Evolutionary conservation across 192 early-diverging fungal species (phyloP).

Genomic region (Podochytrium sp.): DNA sequence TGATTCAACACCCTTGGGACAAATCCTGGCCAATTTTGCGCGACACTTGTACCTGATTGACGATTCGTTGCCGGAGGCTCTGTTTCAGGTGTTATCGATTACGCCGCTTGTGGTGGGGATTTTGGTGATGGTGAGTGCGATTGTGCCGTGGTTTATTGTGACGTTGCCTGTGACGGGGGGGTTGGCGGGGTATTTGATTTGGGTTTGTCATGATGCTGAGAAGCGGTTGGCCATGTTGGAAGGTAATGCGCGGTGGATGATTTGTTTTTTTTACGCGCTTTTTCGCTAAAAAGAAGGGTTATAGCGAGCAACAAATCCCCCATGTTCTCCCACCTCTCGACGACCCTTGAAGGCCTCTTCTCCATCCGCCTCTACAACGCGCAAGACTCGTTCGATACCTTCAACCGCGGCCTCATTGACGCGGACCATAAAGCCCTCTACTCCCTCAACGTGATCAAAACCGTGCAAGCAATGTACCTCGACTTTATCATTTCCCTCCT

Average conservation of each 20-base stretch:
- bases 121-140: slow-evolving; percentile 57
- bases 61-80: slow-evolving; percentile 54
- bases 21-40: slow-evolving; percentile 57
- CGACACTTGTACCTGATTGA: slow-evolving; percentile 59
- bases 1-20: slow-evolving; percentile 63
- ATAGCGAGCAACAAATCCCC: slow-evolving; percentile 66
- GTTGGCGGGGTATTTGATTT: slow-evolving; percentile 32
- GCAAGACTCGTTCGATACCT: slow-evolving; percentile 61
- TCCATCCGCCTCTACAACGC: slow-evolving; percentile 71
- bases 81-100: slow-evolving; percentile 57
- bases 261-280: not conserved
- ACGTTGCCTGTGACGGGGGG: slow-evolving; percentile 46
- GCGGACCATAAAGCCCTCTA: slow-evolving; percentile 72
- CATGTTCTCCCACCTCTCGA: slow-evolving; percentile 73
- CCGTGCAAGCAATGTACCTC: slow-evolving; percentile 65
- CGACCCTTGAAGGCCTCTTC: slow-evolving; percentile 73
- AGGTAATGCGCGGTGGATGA: slow-evolving; percentile 31
- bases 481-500: slow-evolving; percentile 67
- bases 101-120: slow-evolving; percentile 57
- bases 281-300: not conserved
- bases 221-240: slow-evolving; percentile 63
- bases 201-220: slow-evolving; percentile 48
- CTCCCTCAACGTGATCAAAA: slow-evolving; percentile 65
- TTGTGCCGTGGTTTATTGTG: slow-evolving; percentile 68
- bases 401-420: slow-evolving; percentile 67